Base-by-base conservation (phyloP, 2,329 filamentous ascomycete genomes). In the Pseudocercospora pini-densiflorae region DNA sequence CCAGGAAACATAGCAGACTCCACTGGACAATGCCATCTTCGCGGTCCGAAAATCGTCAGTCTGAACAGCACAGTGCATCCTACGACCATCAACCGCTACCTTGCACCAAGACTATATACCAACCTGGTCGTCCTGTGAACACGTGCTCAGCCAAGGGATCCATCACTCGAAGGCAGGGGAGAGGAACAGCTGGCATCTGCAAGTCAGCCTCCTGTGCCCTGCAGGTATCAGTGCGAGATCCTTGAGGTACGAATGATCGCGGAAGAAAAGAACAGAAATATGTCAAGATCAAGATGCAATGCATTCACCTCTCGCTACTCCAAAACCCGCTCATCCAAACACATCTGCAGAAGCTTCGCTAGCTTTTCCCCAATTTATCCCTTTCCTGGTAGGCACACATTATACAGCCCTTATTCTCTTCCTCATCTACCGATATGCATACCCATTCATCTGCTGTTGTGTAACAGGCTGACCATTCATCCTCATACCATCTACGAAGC, bases 401-500 rank as follows among this genome's bases (percentile, higher is more conserved):
- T 23, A 24, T 24, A 51, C 47, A 51, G 4, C 47, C 21, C 14
- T 53, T 53, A 21, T 53, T 51, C 45, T 8, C 16, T 24, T 57
- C 8, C n/a, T 43, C 33, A 36, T n/a, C 55, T 58, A 58, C 33
- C 55, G 55, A 14, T 43, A 58, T 58, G 33, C 31, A 43, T 58
- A 58, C 10, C 55, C 55, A 43, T 40, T 58, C 55, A 58, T 43
- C 55, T 58, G 55, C 55, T 58, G 31, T 40, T 58, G 55, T 40
- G 55, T 58, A 14, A 58, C 55, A 21, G 55, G 55, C 21, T 58
- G 55, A 14, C 55, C 55, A 43, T 58, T 58, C 55, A 58, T 58
- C 55, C 55, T 58, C 55, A 58, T 58, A 8, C 55, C 55, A 58
- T 58, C 55, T 27, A 58, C 55, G 21, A 58, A 58, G 55, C 55